Conservation (phyloP, 2,329 filamentous ascomycete species). For the Botrytis cinerea region DNA sequence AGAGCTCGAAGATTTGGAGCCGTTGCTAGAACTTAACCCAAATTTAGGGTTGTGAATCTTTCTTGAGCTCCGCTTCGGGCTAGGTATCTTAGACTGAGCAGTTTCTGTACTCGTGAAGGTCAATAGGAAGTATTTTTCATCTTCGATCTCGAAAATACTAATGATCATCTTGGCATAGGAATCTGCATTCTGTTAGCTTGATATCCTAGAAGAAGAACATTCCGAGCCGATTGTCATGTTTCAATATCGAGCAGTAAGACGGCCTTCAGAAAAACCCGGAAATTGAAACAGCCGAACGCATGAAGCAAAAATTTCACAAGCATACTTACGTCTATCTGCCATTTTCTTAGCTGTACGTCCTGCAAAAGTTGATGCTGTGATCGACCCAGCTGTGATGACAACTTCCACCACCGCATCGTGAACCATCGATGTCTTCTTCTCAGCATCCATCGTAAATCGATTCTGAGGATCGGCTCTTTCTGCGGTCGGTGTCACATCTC, state of each 20-base stretch:
- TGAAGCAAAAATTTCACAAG: not conserved
- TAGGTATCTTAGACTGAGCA: constrained; percentile 38
- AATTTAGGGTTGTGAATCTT: constrained; percentile 1
- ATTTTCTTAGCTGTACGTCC: constrained; percentile 11
- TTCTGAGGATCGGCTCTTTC: constrained; percentile 32
- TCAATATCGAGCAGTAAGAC: not conserved
- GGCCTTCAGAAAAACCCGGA: not conserved
- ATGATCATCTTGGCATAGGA: constrained; percentile 74
- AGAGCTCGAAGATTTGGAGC: not conserved
- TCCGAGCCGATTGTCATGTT: too few species aligned
- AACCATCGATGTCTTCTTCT: constrained; percentile 44
- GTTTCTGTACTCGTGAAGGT: constrained; percentile 68
- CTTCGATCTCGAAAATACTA: constrained; percentile 70
- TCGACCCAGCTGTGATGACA: constrained; percentile 53
- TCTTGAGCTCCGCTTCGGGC: constrained; percentile 23
- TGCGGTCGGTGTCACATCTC: constrained; percentile 44
- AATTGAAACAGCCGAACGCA: not conserved
- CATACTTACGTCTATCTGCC: constrained; percentile 10
- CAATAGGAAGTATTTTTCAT: constrained; percentile 70
- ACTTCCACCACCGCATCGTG: constrained; percentile 70
- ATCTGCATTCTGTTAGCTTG: constrained; percentile 42
- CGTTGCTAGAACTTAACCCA: not conserved
- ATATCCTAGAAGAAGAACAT: not conserved
- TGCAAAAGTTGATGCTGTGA: constrained; percentile 28
- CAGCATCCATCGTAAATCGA: constrained; percentile 25